Conservation (phyloP, 1,284 basidiomycete genomes). For the Irpex sp. region DNA sequence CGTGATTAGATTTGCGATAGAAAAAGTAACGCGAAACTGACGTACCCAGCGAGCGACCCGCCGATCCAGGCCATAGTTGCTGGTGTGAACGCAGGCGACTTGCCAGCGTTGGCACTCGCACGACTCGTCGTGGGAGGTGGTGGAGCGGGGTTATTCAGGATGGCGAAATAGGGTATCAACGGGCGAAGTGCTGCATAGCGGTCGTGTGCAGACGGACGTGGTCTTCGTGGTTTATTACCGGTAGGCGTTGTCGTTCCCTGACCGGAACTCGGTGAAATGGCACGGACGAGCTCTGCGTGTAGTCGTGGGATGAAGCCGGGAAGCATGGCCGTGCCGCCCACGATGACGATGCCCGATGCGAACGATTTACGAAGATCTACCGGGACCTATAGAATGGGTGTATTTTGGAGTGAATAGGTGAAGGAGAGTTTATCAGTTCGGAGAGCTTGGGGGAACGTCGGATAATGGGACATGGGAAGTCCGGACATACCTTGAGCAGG, state of each 20-base stretch:
- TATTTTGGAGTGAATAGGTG: background rate
- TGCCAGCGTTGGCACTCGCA: constrained; percentile 58
- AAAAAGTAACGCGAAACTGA: constrained; percentile 10
- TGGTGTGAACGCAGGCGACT: constrained; percentile 82
- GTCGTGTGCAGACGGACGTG: constrained; percentile 52
- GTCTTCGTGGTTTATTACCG: constrained; percentile 33
- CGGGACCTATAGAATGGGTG: constrained; percentile 56
- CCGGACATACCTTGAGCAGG: constrained; percentile 61
- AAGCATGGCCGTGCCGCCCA: constrained; percentile 88
- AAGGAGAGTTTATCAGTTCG: background rate
- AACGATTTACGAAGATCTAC: constrained; percentile 84
- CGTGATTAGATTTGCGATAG: background rate
- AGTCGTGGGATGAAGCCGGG: constrained; percentile 90
- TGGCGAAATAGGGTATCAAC: constrained; percentile 67
- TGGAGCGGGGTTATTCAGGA: constrained; percentile 80
- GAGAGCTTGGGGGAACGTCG: background rate
- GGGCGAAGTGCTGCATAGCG: constrained; percentile 71
- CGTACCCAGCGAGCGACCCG: constrained; percentile 86
- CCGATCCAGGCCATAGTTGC: constrained; percentile 88
- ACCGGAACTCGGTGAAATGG: constrained; percentile 38
- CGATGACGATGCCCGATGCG: constrained; percentile 77
- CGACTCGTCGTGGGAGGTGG: constrained; percentile 31
- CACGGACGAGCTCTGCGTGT: constrained; percentile 67
- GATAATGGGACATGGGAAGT: background rate
- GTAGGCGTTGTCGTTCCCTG: constrained; percentile 26